A percentile compares a stretch with the other conserved stretches of the same genome.
These are phyloP conservation scores for Miscanthus lutarioriparius DNA, from an alignment of 176 grass and related monocot genomes.

Conservation along the genomic window DNA sequence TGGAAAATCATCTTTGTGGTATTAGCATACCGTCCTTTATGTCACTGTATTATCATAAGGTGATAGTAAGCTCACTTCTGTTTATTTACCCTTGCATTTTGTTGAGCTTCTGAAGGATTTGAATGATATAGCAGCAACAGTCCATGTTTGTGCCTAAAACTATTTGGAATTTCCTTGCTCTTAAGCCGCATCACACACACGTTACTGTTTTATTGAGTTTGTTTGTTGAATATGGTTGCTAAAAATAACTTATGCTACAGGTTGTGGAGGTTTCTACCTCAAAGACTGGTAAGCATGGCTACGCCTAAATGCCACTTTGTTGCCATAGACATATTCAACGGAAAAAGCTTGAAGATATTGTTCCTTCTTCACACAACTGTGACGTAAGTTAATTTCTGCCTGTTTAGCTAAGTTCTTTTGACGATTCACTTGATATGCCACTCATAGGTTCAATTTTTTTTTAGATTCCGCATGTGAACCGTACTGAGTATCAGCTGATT, in stretches of 20 bases:
- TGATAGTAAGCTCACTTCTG: neutral
- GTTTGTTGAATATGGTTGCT: neutral
- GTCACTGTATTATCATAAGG: neutral
- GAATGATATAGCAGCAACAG: neutral
- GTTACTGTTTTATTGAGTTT: neutral
- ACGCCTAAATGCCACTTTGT: slow-evolving; percentile 98
- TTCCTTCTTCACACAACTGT: slow-evolving; percentile 96
- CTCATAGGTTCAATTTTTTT: slow-evolving; percentile 9
- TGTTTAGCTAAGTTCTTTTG: slow-evolving; percentile 31
- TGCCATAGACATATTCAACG: slow-evolving; percentile 92
- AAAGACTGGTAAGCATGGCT: slow-evolving; percentile 96
- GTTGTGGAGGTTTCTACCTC: slow-evolving; percentile 98
- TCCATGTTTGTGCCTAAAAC: neutral
- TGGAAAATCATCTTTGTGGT: neutral
- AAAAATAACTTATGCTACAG: slow-evolving; percentile 39
- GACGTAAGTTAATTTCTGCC: slow-evolving; percentile 55
- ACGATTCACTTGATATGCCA: neutral
- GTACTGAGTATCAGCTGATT: slow-evolving; percentile 93
- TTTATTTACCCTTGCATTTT: neutral
- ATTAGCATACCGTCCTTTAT: neutral
- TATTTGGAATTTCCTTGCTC: neutral
- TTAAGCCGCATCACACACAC: neutral
- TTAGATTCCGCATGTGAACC: slow-evolving; percentile 87
- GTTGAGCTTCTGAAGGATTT: neutral
- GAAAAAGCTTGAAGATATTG: slow-evolving; percentile 97